Evolutionary conservation across 2,329 filamentous ascomycete species (phyloP).

Genomic region (Neofusicoccum sp.): DNA sequence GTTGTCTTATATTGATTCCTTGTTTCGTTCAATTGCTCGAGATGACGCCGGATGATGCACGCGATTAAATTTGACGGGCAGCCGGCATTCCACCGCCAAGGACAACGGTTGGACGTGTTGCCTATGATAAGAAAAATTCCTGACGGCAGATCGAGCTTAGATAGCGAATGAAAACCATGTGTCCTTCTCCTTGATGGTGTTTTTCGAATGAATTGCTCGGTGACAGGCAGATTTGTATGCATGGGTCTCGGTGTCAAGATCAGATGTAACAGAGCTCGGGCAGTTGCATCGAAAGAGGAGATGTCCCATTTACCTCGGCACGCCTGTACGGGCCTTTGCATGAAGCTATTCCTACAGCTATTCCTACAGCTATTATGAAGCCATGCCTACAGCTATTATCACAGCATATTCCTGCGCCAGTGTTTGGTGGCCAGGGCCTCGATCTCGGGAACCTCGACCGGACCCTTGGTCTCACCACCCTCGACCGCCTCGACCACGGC

Average conservation of each 20-base stretch:
- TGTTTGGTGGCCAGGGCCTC: slow-evolving; percentile 77
- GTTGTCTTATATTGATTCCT: not conserved
- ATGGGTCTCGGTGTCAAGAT: no score
- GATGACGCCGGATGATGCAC: not conserved
- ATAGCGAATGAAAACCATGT: not conserved
- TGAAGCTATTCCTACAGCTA: not conserved
- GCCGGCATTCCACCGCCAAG: not conserved
- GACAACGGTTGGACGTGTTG: not conserved
- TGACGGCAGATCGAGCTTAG: slow-evolving; percentile 9
- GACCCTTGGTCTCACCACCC: slow-evolving; percentile 72
- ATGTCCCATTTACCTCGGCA: not conserved
- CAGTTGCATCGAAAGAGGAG: not conserved
- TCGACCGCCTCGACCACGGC: slow-evolving; percentile 85
- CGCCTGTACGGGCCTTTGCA: not conserved
- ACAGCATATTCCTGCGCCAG: slow-evolving; percentile 92
- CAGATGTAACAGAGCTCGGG: no score
- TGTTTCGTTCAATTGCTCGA: not conserved
- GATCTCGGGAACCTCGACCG: slow-evolving; percentile 77
- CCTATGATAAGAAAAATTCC: not conserved
- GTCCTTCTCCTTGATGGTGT: not conserved
- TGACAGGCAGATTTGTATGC: no score
- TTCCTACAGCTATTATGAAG: not conserved
- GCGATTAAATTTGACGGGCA: slow-evolving; percentile 15
- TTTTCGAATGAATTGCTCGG: not conserved
- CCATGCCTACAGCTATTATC: not conserved